Evolutionary conservation across 2,329 filamentous ascomycete genomes (phyloP), one percentile per base, ranked within the genome.

Genomic region (Epichloe festucae): DNA sequence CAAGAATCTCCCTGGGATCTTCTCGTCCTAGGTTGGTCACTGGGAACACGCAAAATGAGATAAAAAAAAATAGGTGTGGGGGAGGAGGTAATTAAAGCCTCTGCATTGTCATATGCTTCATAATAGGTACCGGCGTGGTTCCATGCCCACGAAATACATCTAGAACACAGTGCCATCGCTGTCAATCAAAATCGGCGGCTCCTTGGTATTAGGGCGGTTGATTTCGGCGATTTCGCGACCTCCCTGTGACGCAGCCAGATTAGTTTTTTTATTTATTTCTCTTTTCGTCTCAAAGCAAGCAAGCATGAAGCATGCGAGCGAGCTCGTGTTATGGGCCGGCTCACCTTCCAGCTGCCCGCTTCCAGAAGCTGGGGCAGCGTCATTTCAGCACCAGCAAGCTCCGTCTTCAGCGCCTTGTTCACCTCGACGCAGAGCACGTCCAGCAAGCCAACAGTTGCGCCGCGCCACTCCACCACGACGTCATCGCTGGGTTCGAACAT

Each of bases 161-260:
- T 81, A 95, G 66, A 98, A 97, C 58, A 98, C 88, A 23, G 93
- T 97, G 55, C 93, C 93, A 66, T 98, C 93, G 57, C 89, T 95
- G 59, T 95, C 79, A 60, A 97, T 96, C 71, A 96, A 83, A 63
- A 98, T 97, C 4, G 93, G 93, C 35, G 91, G 89, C 66, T 95
- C 89, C 71, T 93, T 95, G 49, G 93, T 97, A 63, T 96, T 97
- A 21, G 93, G 93, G 59, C 93, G 79, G 59, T 89, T 91, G 57
- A 96, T 89, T 71, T 96, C 91, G 56, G 93, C 93, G 65, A 97
- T 86, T 71, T 97, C 93, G 63, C 93, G 84, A 54, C 93, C 93
- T 60, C 91, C 91, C 90, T 79, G 53, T 51, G 40, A 19, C 10
- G 23, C 40, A 36, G 6, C 12, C 12, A 4, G 19, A 8, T 41